These are phyloP conservation scores for Schizophyllum amplum DNA, from an alignment of 1,284 basidiomycete genomes.

Conservation along the genomic window DNA sequence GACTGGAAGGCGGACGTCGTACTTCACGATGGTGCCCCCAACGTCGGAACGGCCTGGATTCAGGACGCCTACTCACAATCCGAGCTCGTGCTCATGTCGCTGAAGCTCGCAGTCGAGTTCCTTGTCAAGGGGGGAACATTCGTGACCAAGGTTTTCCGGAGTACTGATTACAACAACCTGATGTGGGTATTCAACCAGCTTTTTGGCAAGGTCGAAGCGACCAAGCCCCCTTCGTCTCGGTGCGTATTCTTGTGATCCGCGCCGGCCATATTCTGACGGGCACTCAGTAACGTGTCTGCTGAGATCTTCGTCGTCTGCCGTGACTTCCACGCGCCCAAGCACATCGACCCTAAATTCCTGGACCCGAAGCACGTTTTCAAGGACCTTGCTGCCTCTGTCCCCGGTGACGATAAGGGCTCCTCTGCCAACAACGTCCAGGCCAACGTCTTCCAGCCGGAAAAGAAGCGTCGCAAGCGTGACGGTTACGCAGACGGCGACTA, in stretches of 20 bases:
- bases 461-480: conserved; percentile 88
- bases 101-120: conserved; percentile 97
- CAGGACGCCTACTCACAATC: conserved; percentile 98
- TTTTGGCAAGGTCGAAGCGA: conserved; percentile 95
- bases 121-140: conserved; percentile 91
- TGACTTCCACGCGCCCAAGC: conserved; percentile 90
- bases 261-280: conserved; percentile 1
- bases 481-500: conserved; percentile 97
- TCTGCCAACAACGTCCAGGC: conserved; percentile 59
- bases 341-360: conserved; percentile 97
- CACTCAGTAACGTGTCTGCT: conserved; percentile 88
- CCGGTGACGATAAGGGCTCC: conserved; percentile 42
- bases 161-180: conserved; percentile 97
- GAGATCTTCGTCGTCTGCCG: conserved; percentile 99
- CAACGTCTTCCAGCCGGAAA: conserved; percentile 97
- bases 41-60: conserved; percentile 99
- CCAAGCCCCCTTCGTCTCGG: conserved; percentile 97
- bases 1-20: conserved; percentile 99
- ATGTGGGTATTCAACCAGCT: conserved; percentile 99
- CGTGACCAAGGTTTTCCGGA: conserved; percentile 98
- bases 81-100: conserved; percentile 92
- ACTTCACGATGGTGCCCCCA: conserved; percentile 99
- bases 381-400: conserved; percentile 56
- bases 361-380: conserved; percentile 99
- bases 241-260: conserved; percentile 22